Evolutionary conservation across 2,329 filamentous ascomycete species (phyloP).

Genomic region (Neonectria coccinea): DNA sequence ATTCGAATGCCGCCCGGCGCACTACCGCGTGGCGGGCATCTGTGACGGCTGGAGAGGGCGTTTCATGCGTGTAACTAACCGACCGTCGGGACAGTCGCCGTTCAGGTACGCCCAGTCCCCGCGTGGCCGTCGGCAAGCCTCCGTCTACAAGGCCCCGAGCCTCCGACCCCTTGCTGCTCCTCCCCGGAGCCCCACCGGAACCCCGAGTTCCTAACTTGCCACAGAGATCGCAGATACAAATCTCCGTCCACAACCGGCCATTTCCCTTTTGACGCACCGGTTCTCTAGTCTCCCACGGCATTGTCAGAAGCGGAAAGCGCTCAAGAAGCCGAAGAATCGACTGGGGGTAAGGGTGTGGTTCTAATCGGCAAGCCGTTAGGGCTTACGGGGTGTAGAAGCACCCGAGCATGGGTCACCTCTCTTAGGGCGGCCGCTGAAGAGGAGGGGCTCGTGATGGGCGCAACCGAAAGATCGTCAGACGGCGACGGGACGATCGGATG

Average conservation of each 20-base stretch:
- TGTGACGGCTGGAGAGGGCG: slow-evolving; percentile 39
- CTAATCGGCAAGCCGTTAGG: slow-evolving; percentile 36
- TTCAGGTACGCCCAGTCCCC: slow-evolving; percentile 5
- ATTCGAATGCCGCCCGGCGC: slow-evolving; percentile 68
- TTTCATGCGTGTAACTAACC: slow-evolving; percentile 5
- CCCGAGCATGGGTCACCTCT: slow-evolving; percentile 25
- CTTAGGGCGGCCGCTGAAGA: slow-evolving; percentile 20
- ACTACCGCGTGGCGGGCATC: slow-evolving; percentile 49
- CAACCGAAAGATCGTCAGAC: slow-evolving; percentile 27
- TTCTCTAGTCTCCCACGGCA: slow-evolving; percentile 7
- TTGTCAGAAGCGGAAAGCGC: slow-evolving; percentile 16
- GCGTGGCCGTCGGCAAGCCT: slow-evolving; percentile 6
- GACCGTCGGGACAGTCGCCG: neutral
- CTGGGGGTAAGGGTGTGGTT: slow-evolving; percentile 29
- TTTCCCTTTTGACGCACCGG: slow-evolving; percentile 9
- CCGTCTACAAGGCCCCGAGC: slow-evolving; percentile 6
- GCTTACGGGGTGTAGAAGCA: slow-evolving; percentile 42
- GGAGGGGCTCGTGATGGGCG: slow-evolving; percentile 18
- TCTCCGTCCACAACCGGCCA: slow-evolving; percentile 10
- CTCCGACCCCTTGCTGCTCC: slow-evolving; percentile 1
- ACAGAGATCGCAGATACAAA: neutral
- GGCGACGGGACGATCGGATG: slow-evolving; percentile 38
- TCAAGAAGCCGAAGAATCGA: slow-evolving; percentile 17
- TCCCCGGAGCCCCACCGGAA: slow-evolving; percentile 10
- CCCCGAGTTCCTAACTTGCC: neutral